Percentiles rank a stretch among this genome's conserved stretches.
Conservation (phyloP, 1,284 basidiomycete species). For the Cystobasidium slooffiae region DNA sequence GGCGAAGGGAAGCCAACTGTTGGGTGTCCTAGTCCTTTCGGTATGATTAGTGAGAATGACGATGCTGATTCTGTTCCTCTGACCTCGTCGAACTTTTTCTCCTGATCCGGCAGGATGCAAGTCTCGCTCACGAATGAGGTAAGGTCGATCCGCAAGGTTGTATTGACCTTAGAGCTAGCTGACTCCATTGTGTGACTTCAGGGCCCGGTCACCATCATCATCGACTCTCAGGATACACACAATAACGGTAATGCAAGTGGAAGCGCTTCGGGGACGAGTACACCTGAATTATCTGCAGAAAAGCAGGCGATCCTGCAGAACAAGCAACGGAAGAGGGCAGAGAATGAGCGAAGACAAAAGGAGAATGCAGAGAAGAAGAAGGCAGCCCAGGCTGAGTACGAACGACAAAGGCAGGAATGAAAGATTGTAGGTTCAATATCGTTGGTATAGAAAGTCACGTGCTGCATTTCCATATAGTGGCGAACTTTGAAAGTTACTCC, state of each 20-base stretch:
- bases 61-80: too few species aligned
- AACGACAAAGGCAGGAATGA: not conserved
- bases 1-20: too few species aligned
- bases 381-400: slow-evolving; percentile 12
- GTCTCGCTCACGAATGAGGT: slow-evolving; percentile 51
- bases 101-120: slow-evolving; percentile 47
- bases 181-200: not conserved
- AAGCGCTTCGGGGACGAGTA: slow-evolving; percentile 13
- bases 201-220: slow-evolving; percentile 51
- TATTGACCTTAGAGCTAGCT: not conserved
- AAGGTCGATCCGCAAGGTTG: not conserved
- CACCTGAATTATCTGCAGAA: slow-evolving; percentile 18
- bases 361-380: slow-evolving; percentile 37
- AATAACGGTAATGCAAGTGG: not conserved
- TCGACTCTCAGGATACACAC: slow-evolving; percentile 46
- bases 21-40: not conserved
- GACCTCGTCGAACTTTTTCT: too few species aligned
- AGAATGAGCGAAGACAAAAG: slow-evolving; percentile 30
- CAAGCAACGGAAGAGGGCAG: slow-evolving; percentile 43
- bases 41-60: not conserved
- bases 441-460: too few species aligned
- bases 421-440: not conserved
- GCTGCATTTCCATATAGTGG: too few species aligned
- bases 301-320: slow-evolving; percentile 17
- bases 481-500: too few species aligned